A percentile compares a stretch with the other conserved stretches of the same genome.
These are phyloP conservation scores for Trichophyton rubrum DNA, from an alignment of 2,329 filamentous ascomycete genomes.

Conservation along the genomic window DNA sequence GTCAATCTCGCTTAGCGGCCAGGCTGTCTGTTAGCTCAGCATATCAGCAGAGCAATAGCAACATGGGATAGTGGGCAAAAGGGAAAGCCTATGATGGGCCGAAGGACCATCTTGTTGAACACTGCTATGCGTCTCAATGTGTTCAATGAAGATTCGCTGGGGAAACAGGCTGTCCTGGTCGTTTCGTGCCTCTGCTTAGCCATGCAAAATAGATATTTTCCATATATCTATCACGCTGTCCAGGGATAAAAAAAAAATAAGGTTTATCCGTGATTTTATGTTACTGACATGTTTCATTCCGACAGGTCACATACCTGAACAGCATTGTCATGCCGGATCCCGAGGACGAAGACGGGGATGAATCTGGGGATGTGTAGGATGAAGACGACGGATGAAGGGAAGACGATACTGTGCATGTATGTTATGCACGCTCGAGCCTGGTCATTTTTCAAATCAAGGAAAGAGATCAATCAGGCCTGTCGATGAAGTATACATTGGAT, in stretches of 20 bases:
- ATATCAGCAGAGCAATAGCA: not conserved
- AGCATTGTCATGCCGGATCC: slow-evolving; percentile 61
- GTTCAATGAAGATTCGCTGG: slow-evolving; percentile 2
- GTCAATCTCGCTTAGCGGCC: slow-evolving; percentile 4
- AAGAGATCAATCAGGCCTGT: not conserved
- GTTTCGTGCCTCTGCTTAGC: slow-evolving; percentile 6
- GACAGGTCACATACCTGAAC: slow-evolving; percentile 58
- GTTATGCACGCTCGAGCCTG: not conserved
- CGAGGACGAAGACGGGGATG: slow-evolving; percentile 34
- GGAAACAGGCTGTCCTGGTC: not conserved
- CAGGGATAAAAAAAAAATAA: not conserved
- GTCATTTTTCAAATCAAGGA: not conserved
- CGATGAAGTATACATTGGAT: not conserved
- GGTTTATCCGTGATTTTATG: slow-evolving; percentile 4
- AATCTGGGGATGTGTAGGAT: slow-evolving; percentile 18
- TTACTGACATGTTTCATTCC: slow-evolving; percentile 6
- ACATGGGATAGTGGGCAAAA: not conserved
- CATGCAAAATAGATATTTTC: slow-evolving; percentile 3
- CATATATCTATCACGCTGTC: not conserved
- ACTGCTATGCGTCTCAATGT: not conserved
- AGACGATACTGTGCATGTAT: not conserved
- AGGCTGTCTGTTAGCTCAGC: not conserved
- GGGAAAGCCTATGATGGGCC: not conserved
- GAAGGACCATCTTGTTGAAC: not conserved
- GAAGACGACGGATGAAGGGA: not conserved